These are phyloP conservation scores for Eutrema yunnanense DNA, from an alignment of 345 rosid species.

Conservation along the genomic window DNA sequence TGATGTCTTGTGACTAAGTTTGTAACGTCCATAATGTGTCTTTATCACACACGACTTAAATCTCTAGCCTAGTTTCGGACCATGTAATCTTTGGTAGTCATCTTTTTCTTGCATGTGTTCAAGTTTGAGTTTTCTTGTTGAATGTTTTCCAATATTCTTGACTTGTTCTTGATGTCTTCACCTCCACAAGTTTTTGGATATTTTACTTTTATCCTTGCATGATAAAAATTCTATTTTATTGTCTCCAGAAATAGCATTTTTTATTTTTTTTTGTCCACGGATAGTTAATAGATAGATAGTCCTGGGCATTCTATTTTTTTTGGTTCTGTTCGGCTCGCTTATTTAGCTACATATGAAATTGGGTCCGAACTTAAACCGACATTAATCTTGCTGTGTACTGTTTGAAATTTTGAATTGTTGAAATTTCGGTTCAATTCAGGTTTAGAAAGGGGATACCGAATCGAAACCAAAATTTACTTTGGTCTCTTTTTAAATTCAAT, in stretches of 20 bases:
- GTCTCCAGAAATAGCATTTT: not conserved
- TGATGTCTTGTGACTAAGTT: not conserved
- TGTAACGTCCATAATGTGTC: not conserved
- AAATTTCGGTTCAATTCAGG: not conserved
- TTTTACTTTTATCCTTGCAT: not conserved
- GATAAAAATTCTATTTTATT: not conserved
- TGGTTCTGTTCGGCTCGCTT: too few relatives aligned
- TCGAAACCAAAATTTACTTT: not conserved
- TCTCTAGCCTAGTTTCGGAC: not conserved
- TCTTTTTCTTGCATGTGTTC: not conserved
- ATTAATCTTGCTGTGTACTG: not conserved
- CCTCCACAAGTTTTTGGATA: not conserved
- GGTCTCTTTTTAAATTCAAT: not conserved
- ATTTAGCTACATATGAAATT: too few relatives aligned
- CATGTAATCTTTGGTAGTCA: not conserved
- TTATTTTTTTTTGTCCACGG: too few relatives aligned
- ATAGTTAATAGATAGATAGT: too few relatives aligned
- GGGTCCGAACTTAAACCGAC: too few relatives aligned
- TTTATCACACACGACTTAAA: not conserved
- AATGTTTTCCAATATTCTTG: not conserved
- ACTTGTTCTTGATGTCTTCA: not conserved
- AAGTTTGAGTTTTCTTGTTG: constrained; percentile 9
- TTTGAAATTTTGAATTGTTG: not conserved
- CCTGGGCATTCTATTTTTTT: too few relatives aligned
- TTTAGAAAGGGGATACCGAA: not conserved